Evolutionary conservation across 169 alveolate genomes (phyloP).

Genomic region (Cryptosporidium meleagridis): DNA sequence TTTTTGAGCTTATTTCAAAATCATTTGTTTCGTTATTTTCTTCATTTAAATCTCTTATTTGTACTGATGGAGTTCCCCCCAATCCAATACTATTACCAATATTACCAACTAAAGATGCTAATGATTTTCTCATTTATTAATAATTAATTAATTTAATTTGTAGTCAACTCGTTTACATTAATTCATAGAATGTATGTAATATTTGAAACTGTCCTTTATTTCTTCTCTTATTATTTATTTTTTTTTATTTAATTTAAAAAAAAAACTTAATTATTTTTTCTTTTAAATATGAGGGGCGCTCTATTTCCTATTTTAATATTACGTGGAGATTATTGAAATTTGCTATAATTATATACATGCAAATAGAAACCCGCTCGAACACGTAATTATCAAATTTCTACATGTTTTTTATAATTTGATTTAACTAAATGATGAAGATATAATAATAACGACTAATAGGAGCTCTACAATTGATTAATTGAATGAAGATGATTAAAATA

Average conservation of each 20-base stretch:
- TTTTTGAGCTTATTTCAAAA: background rate
- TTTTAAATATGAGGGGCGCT: background rate
- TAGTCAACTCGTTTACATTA: background rate
- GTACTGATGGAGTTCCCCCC: constrained; percentile 43
- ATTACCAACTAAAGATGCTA: constrained; percentile 50
- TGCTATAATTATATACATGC: background rate
- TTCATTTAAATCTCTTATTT: background rate
- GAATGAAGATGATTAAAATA: no score
- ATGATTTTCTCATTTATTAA: constrained; percentile 48
- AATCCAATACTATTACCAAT: constrained; percentile 55
- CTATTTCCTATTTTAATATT: background rate
- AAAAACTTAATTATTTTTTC: background rate
- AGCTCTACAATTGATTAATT: no score
- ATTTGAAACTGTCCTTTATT: background rate
- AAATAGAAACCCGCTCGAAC: background rate
- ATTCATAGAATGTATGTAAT: background rate
- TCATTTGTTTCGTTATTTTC: background rate
- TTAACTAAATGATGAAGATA: background rate
- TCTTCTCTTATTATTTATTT: no score
- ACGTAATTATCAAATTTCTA: background rate
- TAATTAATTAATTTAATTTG: background rate
- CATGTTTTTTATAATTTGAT: background rate
- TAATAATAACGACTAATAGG: background rate
- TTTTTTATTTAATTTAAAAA: no score
- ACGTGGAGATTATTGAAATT: background rate